These are phyloP conservation scores for Drechslerella dactyloides DNA, from an alignment of 2,329 filamentous ascomycete species.

Conservation along the genomic window DNA sequence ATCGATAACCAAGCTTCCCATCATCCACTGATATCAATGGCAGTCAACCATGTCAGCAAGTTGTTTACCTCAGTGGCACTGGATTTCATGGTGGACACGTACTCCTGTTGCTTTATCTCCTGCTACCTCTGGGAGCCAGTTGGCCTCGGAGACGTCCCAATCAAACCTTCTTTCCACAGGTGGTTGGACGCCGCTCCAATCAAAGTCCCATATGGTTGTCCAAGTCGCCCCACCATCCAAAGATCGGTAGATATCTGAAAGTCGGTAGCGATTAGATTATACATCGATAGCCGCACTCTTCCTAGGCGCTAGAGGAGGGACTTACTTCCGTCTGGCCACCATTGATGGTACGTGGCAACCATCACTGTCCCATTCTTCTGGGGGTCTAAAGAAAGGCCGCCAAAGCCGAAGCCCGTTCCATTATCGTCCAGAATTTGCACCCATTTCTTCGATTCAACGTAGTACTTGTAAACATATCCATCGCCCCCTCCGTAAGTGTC, in stretches of 20 bases:
- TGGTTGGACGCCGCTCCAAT: constrained; percentile 58
- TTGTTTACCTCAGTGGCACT: constrained; percentile 56
- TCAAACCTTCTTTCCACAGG: constrained; percentile 62
- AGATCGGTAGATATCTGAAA: constrained; percentile 63
- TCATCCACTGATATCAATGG: constrained; percentile 65
- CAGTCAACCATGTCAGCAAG: background rate
- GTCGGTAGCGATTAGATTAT: background rate
- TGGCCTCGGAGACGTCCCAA: constrained; percentile 60
- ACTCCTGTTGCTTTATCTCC: constrained; percentile 41
- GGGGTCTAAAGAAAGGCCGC: constrained; percentile 65
- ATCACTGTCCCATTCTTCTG: constrained; percentile 66
- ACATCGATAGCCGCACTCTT: too few relatives aligned
- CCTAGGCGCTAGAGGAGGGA: background rate
- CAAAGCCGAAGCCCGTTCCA: constrained; percentile 64
- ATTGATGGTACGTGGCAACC: constrained; percentile 66
- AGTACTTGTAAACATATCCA: constrained; percentile 66
- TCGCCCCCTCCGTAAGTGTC: constrained; percentile 66
- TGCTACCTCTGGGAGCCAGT: constrained; percentile 40
- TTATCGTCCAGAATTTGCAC: constrained; percentile 64
- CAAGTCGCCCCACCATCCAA: constrained; percentile 65
- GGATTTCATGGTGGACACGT: constrained; percentile 56
- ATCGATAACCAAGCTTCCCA: constrained; percentile 67
- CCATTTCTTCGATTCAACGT: constrained; percentile 63
- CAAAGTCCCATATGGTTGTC: constrained; percentile 65
- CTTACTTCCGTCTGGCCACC: constrained; percentile 65